Conservation (phyloP, 2,329 filamentous ascomycete genomes). For the Pseudodiploospora longispora region DNA sequence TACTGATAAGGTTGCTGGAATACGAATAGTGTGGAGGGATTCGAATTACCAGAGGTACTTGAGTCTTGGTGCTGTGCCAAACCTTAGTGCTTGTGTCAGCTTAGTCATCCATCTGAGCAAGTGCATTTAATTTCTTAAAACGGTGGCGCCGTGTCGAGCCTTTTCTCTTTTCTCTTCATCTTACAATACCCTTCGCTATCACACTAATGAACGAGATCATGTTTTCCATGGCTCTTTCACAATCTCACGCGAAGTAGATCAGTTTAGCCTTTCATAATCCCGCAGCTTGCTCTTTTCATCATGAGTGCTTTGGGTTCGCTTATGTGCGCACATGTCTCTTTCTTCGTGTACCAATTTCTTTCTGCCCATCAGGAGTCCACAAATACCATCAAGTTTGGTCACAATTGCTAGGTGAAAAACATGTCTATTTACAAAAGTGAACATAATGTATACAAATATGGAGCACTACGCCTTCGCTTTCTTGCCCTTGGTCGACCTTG, state of each 20-base stretch:
- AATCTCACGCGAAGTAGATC: conserved; percentile 45
- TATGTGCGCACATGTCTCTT: conserved; percentile 47
- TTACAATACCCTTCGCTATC: conserved; percentile 40
- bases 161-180: conserved; percentile 33
- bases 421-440: conserved; percentile 5
- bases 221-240: conserved; percentile 34
- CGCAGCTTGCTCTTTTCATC: conserved; percentile 35
- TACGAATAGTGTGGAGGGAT: too few species aligned
- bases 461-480: conserved; percentile 27
- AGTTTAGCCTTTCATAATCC: conserved; percentile 54
- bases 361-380: not conserved
- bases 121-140: too few species aligned
- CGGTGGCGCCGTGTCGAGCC: too few species aligned
- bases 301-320: conserved; percentile 51
- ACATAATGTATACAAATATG: conserved; percentile 4
- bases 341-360: not conserved
- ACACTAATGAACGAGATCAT: conserved; percentile 26
- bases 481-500: conserved; percentile 23
- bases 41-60: too few species aligned
- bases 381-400: too few species aligned
- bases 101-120: conserved; percentile 11
- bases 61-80: too few species aligned
- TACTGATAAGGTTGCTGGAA: too few species aligned
- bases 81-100: not conserved
- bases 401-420: not conserved